phyloP scores from a whole-genome alignment of 2,329 filamentous ascomycete species.

The Penicillium sp. region DNA sequence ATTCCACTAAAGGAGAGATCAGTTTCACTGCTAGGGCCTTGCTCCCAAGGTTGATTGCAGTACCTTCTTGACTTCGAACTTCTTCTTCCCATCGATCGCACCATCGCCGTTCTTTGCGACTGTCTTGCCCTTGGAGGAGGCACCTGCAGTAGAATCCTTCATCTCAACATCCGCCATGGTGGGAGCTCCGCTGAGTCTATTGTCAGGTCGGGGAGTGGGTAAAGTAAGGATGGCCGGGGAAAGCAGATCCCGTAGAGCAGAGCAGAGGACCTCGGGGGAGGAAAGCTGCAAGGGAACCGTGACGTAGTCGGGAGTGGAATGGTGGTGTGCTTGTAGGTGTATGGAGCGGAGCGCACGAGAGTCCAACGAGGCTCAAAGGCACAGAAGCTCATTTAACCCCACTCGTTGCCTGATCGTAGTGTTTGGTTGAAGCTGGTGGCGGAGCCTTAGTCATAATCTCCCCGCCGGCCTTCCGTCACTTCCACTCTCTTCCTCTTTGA shows the following conservation, averaged over 20 bases:
- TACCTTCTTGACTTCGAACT: constrained; percentile 99
- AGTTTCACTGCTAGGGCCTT: neutral
- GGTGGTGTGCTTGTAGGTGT: no score
- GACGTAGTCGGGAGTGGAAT: no score
- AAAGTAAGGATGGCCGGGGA: constrained; percentile 8
- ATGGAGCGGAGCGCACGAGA: no score
- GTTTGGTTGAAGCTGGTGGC: constrained; percentile 18
- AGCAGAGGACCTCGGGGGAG: constrained; percentile 9
- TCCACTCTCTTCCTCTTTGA: constrained; percentile 8
- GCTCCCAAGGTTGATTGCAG: constrained; percentile 17
- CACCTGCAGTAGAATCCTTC: constrained; percentile 68
- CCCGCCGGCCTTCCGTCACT: constrained; percentile 17
- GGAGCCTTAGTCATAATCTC: constrained; percentile 24
- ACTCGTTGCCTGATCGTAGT: constrained; percentile 6
- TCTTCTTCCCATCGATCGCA: constrained; percentile 72
- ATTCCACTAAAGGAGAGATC: constrained; percentile 70
- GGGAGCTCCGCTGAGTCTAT: constrained; percentile 5
- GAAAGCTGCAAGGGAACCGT: no score
- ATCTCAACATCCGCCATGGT: constrained; percentile 94
- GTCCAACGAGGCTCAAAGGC: neutral
- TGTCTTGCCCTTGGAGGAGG: constrained; percentile 52
- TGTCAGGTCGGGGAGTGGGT: constrained; percentile 5
- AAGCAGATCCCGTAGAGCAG: neutral
- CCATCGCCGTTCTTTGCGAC: constrained; percentile 54
- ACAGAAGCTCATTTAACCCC: neutral